Percentiles rank a stretch among this genome's conserved stretches.
Evolutionary conservation across 2,329 filamentous ascomycete genomes (phyloP).

Genomic region (Aspergillus nomiae): DNA sequence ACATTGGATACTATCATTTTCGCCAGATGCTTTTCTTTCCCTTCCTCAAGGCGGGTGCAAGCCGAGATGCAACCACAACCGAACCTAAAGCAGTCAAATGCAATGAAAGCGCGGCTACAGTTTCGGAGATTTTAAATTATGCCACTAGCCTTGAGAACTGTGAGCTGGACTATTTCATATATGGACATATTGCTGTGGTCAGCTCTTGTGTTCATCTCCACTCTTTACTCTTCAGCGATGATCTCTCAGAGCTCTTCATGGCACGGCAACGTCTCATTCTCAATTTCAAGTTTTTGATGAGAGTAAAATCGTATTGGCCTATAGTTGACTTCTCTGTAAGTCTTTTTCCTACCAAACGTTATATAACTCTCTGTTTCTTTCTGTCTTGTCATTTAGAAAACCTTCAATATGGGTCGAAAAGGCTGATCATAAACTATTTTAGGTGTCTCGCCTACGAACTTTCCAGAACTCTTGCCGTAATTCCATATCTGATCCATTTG

Average conservation of each 20-base stretch:
- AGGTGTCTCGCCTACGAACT: conserved; percentile 22
- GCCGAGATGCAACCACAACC: not conserved
- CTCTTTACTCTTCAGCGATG: conserved; percentile 21
- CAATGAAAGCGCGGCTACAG: conserved; percentile 18
- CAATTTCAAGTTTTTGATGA: conserved; percentile 27
- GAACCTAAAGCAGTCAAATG: conserved; percentile 13
- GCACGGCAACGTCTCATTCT: conserved; percentile 19
- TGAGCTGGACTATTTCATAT: conserved; percentile 24
- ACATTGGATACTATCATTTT: conserved; percentile 25
- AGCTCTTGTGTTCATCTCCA: conserved; percentile 27
- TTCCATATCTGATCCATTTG: conserved; percentile 23
- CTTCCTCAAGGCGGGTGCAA: conserved; percentile 18
- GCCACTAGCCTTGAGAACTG: conserved; percentile 18
- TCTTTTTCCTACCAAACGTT: not conserved
- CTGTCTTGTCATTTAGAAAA: not conserved
- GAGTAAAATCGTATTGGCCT: conserved; percentile 23
- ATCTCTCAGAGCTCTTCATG: conserved; percentile 11
- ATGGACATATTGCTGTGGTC: conserved; percentile 23
- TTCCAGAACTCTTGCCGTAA: conserved; percentile 24
- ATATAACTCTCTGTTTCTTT: not conserved
- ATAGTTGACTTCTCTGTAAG: conserved; percentile 21
- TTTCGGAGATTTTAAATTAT: conserved; percentile 22
- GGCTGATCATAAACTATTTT: not conserved
- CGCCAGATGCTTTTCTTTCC: conserved; percentile 27
- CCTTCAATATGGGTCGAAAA: not conserved